Conservation (phyloP, 495 filamentous ascomycete species). For the Clavariopsis aquatica region DNA sequence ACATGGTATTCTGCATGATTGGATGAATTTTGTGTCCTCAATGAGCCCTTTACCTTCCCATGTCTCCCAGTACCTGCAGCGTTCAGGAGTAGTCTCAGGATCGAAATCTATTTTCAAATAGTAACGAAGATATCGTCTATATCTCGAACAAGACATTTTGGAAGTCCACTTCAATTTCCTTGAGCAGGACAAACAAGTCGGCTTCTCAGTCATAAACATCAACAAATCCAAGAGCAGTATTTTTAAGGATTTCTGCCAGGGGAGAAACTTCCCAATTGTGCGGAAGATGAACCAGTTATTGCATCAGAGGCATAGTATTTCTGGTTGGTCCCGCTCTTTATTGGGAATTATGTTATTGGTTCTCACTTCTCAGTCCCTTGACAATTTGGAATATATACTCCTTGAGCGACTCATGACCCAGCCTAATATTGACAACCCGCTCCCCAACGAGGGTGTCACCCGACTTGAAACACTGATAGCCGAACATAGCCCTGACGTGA, state of each 20-base stretch:
- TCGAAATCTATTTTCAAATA: conserved; percentile 8
- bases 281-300: conserved; percentile 15
- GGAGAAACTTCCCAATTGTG: not conserved
- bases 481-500: not conserved
- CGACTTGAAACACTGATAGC: not conserved
- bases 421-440: not conserved
- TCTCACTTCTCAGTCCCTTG: too few species aligned
- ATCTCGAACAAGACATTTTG: conserved; percentile 16
- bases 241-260: conserved; percentile 15
- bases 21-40: too few species aligned
- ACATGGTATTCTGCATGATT: too few species aligned
- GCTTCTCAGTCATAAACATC: conserved; percentile 12
- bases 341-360: conserved; percentile 13
- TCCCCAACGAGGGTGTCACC: not conserved
- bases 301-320: conserved; percentile 4
- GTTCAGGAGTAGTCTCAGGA: too few species aligned
- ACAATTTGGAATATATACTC: too few species aligned
- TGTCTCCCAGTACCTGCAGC: too few species aligned
- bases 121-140: conserved; percentile 8
- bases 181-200: conserved; percentile 1
- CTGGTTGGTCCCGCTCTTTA: conserved; percentile 6
- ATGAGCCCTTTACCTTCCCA: too few species aligned
- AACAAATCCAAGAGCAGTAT: not conserved
- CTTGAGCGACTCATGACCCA: too few species aligned
- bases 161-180: conserved; percentile 21